Evolutionary conservation across 2,329 filamentous ascomycete genomes (phyloP).

Genomic region (Xylogone sp.): DNA sequence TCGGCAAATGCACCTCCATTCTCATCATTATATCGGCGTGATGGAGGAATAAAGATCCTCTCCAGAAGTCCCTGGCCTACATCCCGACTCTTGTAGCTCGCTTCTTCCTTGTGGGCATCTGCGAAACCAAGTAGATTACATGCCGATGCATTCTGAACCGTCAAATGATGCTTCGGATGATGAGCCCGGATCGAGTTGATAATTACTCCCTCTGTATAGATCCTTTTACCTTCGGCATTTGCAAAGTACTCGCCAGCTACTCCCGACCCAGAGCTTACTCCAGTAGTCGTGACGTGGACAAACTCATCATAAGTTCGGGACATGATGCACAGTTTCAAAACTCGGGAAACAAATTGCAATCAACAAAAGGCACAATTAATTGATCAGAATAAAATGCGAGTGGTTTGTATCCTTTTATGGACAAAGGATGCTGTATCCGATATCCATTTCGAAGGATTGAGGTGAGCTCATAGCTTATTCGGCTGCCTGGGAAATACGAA

Average conservation of each 20-base stretch:
- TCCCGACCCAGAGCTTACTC: conserved; percentile 1
- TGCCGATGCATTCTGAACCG: conserved; percentile 6
- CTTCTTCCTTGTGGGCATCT: conserved; percentile 13
- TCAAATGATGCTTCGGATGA: conserved; percentile 21
- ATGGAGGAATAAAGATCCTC: conserved; percentile 17
- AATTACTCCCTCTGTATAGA: conserved; percentile 18
- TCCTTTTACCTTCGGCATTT: conserved; percentile 15
- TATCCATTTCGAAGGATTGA: too few species aligned
- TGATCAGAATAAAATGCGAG: too few species aligned
- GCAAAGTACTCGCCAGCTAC: conserved; percentile 14
- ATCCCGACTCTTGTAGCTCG: conserved; percentile 8
- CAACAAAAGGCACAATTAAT: too few species aligned
- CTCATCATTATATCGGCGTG: conserved; percentile 20
- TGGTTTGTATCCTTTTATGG: too few species aligned
- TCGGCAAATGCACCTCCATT: conserved; percentile 15
- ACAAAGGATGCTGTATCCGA: too few species aligned
- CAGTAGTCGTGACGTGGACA: conserved; percentile 13
- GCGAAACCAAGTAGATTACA: conserved; percentile 20
- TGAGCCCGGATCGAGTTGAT: conserved; percentile 13
- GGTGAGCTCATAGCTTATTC: too few species aligned
- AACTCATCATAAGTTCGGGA: conserved; percentile 19
- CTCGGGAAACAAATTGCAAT: background rate
- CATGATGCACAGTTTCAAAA: background rate
- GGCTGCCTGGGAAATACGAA: too few species aligned
- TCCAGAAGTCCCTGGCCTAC: conserved; percentile 10